Evolutionary conservation across 176 grass and related monocot genomes (phyloP).

Genomic region (Eragrostis nindensis): DNA sequence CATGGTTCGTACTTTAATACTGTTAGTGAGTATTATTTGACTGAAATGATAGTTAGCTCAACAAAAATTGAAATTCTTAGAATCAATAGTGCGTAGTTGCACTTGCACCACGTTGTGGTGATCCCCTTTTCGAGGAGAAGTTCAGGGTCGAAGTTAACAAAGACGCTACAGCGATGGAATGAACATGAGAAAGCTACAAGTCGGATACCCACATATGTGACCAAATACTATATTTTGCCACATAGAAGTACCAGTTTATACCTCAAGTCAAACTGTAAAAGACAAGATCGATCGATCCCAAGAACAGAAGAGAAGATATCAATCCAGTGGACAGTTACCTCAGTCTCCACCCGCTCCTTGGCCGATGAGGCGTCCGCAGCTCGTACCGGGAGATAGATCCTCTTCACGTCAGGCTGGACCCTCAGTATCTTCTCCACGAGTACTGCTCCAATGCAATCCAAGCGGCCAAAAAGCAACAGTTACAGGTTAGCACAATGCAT

Average conservation of each 20-base stretch:
- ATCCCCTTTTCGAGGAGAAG: background rate
- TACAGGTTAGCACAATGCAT: background rate
- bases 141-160: background rate
- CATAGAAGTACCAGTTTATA: too few species aligned
- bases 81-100: background rate
- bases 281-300: too few species aligned
- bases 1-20: background rate
- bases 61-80: background rate
- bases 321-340: slow-evolving; percentile 50
- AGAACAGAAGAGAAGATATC: background rate
- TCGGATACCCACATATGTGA: background rate
- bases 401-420: slow-evolving; percentile 82
- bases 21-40: background rate
- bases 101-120: background rate
- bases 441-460: slow-evolving; percentile 46
- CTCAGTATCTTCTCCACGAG: slow-evolving; percentile 92
- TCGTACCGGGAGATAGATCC: slow-evolving; percentile 80
- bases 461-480: background rate
- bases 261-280: too few species aligned
- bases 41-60: background rate
- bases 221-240: background rate
- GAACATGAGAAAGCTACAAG: slow-evolving; percentile 13
- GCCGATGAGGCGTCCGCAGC: slow-evolving; percentile 51
- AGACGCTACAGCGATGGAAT: background rate
- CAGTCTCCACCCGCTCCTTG: slow-evolving; percentile 60